Evolutionary conservation across 1,284 basidiomycete species (phyloP).

Genomic region (Microbotryum saponariae): DNA sequence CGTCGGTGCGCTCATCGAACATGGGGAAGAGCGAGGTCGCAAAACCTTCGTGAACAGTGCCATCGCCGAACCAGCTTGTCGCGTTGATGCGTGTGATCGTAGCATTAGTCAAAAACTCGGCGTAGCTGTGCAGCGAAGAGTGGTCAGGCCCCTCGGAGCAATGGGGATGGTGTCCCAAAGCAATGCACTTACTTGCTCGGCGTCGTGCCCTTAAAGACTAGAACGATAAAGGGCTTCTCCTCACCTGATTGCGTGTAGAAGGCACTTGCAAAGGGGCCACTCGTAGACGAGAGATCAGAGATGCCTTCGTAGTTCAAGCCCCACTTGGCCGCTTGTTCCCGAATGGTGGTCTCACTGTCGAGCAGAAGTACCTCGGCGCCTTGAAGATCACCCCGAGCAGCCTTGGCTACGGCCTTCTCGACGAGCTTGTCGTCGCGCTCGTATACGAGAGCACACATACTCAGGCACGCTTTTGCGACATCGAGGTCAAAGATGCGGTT

Average conservation of each 20-base stretch:
- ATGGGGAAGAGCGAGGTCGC: slow-evolving; percentile 9
- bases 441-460: slow-evolving; percentile 3
- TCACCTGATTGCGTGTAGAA: slow-evolving; percentile 15
- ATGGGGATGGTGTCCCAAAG: neutral
- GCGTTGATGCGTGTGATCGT: slow-evolving; percentile 16
- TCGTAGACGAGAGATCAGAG: slow-evolving; percentile 6
- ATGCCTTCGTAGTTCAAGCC: slow-evolving; percentile 20
- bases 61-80: slow-evolving; percentile 15
- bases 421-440: slow-evolving; percentile 15
- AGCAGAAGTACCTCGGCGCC: slow-evolving; percentile 4
- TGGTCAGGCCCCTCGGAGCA: too few relatives aligned
- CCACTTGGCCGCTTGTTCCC: slow-evolving; percentile 10
- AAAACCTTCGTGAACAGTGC: slow-evolving; percentile 22
- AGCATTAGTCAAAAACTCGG: slow-evolving; percentile 27
- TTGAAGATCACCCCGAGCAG: neutral
- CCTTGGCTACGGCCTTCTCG: slow-evolving; percentile 4
- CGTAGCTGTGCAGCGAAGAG: slow-evolving; percentile 34
- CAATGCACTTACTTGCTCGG: too few relatives aligned
- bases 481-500: slow-evolving; percentile 14
- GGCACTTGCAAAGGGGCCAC: slow-evolving; percentile 16
- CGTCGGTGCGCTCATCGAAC: neutral
- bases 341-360: slow-evolving; percentile 9
- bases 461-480: slow-evolving; percentile 6
- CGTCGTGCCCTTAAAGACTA: slow-evolving; percentile 22
- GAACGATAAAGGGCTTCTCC: slow-evolving; percentile 19